Base-by-base conservation (phyloP, 2,329 filamentous ascomycete genomes). In the Penicillium sp. region DNA sequence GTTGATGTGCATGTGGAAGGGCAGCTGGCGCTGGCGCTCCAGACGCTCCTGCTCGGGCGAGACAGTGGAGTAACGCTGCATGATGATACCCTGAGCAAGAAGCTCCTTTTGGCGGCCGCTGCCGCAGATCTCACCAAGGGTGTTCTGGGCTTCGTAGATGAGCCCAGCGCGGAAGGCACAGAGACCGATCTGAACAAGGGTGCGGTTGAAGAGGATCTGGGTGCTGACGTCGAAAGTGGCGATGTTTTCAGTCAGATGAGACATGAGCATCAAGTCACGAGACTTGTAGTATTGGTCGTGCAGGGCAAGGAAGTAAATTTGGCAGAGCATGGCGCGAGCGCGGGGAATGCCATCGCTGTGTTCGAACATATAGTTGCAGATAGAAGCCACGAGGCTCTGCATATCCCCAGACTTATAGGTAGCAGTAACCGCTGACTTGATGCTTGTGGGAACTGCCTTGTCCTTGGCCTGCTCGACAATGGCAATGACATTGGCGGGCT, bases 1-100 rank as follows among this genome's bases (percentile, higher is more conserved):
- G 82, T 99, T 99, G 82, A 99, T 99, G 84, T 99, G 94, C 92
- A 99, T 97, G 82, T 99, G 94, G 87, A 99, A 99, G 37, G 94
- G 94, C 65, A 99, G 85, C 79, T 99, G 94, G 69, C 94, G 88
- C 79, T 97, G 93, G 74, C 94, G 90, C 81, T 99, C 94, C 38
- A 97, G 84, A 64, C 93, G 90, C 81, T 99, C 94, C 78, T 99
- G 94, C 78, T 99, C 94, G 18, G 94, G 94, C 35, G 92, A 94
- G 60, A 99, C 94, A 71, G 96, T 92, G 69, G 86, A 93, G 80
- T 92, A 99, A 66, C 94, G 86, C 81, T 99, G 94, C 75, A 99
- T 94, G 82, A 97, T 96, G 61, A 99, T 91, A 75, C 94, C 95
- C 78, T 99, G 94, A 38, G 94, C 95, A 43, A 99, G 85, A 50